These are phyloP conservation scores for Camelina hispida DNA, from an alignment of 345 rosid genomes.

Conservation along the genomic window DNA sequence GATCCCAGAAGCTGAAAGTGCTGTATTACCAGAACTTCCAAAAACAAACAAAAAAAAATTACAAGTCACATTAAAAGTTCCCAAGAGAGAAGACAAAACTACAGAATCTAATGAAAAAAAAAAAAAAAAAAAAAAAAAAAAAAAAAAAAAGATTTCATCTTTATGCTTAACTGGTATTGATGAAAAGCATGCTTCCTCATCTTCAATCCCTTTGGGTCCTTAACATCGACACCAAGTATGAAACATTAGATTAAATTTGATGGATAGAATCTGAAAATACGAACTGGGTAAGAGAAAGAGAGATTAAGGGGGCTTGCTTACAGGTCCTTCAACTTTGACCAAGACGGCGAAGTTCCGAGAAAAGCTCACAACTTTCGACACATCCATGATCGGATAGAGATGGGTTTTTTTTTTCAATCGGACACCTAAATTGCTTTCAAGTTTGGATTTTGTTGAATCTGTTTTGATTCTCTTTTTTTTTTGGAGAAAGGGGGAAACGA, in stretches of 20 bases:
- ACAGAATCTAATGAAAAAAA: background rate
- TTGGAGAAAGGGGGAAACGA: background rate
- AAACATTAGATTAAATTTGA: background rate
- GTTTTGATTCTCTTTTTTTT: background rate
- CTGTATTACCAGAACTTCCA: conserved; percentile 74
- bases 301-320: conserved; percentile 43
- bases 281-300: background rate
- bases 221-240: conserved; percentile 33
- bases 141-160: background rate
- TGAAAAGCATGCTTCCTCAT: conserved; percentile 95
- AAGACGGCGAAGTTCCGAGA: conserved; percentile 67
- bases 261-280: background rate
- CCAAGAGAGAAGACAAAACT: background rate
- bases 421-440: conserved; percentile 12
- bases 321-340: conserved; percentile 90
- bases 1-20: conserved; percentile 92
- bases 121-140: too few relatives aligned
- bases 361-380: conserved; percentile 55
- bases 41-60: conserved; percentile 2
- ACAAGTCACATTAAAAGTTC: background rate
- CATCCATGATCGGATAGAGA: conserved; percentile 52
- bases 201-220: conserved; percentile 92
- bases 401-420: background rate
- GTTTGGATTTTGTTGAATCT: conserved; percentile 12
- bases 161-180: conserved; percentile 67